phyloP scores from a whole-genome alignment of 345 rosid genomes.

The Corymbia maculata region DNA sequence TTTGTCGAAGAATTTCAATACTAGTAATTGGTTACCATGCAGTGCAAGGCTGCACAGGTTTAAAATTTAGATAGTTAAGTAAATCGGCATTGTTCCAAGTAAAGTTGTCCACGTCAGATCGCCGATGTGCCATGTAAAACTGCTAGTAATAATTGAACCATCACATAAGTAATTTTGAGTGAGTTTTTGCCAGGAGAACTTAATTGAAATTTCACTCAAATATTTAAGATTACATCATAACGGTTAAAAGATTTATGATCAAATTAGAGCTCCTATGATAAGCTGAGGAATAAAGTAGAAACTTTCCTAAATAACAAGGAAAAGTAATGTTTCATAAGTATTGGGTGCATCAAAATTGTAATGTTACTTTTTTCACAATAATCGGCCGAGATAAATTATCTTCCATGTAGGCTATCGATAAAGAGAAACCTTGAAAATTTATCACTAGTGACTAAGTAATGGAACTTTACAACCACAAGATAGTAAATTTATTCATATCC shows the following conservation, averaged over 20 bases:
- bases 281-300: too few relatives aligned
- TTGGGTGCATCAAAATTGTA: not conserved
- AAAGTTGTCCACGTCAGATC: not conserved
- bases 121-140: accelerated
- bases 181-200: not conserved
- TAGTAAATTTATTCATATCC: not conserved
- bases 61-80: not conserved
- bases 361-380: not conserved
- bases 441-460: not conserved
- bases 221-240: not conserved
- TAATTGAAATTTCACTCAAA: not conserved
- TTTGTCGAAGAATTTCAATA: not conserved
- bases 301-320: not conserved
- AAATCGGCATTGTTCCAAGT: not conserved
- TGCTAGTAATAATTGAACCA: accelerated
- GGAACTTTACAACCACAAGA: not conserved
- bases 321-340: not conserved
- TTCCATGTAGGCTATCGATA: not conserved
- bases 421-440: not conserved
- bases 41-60: not conserved
- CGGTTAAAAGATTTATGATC: not conserved
- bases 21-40: not conserved
- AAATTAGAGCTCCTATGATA: not conserved
- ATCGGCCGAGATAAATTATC: not conserved
- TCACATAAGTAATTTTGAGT: not conserved